Evolutionary conservation across 1,284 basidiomycete genomes (phyloP).

Genomic region (Coniferiporia sulphurascens): DNA sequence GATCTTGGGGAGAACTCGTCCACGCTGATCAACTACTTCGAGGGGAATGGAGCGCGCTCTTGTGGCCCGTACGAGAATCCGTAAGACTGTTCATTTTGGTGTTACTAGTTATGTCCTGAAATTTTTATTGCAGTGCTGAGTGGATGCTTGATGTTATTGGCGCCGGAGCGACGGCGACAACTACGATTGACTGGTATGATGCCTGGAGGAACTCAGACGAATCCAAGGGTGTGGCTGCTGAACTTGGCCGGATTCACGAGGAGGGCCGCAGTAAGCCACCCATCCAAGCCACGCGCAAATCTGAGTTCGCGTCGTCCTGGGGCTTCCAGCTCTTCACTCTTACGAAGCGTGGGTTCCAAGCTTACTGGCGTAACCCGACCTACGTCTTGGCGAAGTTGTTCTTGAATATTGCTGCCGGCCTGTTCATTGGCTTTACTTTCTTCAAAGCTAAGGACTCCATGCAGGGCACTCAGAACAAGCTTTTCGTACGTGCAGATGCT

Average conservation of each 20-base stretch:
- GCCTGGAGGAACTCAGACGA: conserved; percentile 39
- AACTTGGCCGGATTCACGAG: conserved; percentile 34
- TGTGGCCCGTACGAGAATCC: conserved; percentile 40
- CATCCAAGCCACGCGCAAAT: conserved; percentile 30
- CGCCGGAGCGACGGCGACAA: conserved; percentile 40
- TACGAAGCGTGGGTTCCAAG: conserved; percentile 44
- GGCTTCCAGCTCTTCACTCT: conserved; percentile 41
- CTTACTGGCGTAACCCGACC: conserved; percentile 53
- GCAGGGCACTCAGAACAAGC: conserved; percentile 19
- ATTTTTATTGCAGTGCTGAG: conserved; percentile 33
- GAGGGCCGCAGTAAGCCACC: conserved; percentile 35
- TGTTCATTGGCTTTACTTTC: conserved; percentile 19
- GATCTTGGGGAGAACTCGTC: conserved; percentile 58
- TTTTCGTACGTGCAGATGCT: conserved; percentile 24
- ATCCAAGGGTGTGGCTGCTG: conserved; percentile 23
- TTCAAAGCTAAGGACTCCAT: conserved; percentile 14
- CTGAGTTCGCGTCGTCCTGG: conserved; percentile 48
- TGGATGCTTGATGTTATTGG: conserved; percentile 61
- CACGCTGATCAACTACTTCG: conserved; percentile 65
- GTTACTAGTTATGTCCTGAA: background rate
- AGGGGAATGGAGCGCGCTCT: conserved; percentile 47
- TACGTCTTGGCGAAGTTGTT: conserved; percentile 46
- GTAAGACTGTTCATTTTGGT: conserved; percentile 22
- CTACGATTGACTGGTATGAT: conserved; percentile 39
- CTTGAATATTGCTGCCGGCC: conserved; percentile 15